Evolutionary conservation across 345 rosid species (phyloP), one percentile per base, ranked within the genome.

Genomic region (Eucalyptus marginata): DNA sequence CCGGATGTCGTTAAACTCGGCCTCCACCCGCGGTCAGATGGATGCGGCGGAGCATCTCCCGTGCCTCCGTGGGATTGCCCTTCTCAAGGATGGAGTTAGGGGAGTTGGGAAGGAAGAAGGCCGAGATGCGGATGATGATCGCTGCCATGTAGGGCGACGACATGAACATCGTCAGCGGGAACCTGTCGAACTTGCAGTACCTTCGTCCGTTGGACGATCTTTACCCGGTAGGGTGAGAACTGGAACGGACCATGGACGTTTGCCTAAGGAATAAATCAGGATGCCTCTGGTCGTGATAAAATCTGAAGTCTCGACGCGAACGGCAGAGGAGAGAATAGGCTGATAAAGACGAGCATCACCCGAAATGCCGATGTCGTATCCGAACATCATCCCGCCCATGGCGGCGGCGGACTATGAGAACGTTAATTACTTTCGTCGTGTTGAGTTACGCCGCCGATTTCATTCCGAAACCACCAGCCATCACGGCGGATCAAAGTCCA

Each of bases 141-240:
- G 94, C 95, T 7, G 96, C 94, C 33, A 95, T 76, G 88, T 93
- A 94, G 18, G 93, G 92, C 8, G 96, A 95, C 64, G 95, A 94
- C 31, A 95, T 93, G 87, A 95, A 91, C 87, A 91, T 46, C 15
- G 94, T 93, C 24, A 93, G 90, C 11, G 84, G 40, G 52, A 86
- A 88, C 49, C 90, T 90, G 81, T 95, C 92, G 71, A 91, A 93
- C 89, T 93, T 91, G 89, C 95, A 95, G 90, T 94, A 95, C 43
- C 92, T 88, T 79, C 4, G 90, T 92, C 47, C n/a, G n/a, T n/a
- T n/a, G n/a, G n/a, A n/a, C n/a, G n/a, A n/a, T n/a, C n/a, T n/a
- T n/a, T n/a, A n/a, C n/a, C n/a, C n/a, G n/a, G n/a, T n/a, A n/a
- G n/a, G n/a, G n/a, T n/a, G n/a, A n/a, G n/a, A n/a, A n/a, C n/a